phyloP scores from a whole-genome alignment of 2,329 filamentous ascomycete genomes.

The Cercospora brassicicola region DNA sequence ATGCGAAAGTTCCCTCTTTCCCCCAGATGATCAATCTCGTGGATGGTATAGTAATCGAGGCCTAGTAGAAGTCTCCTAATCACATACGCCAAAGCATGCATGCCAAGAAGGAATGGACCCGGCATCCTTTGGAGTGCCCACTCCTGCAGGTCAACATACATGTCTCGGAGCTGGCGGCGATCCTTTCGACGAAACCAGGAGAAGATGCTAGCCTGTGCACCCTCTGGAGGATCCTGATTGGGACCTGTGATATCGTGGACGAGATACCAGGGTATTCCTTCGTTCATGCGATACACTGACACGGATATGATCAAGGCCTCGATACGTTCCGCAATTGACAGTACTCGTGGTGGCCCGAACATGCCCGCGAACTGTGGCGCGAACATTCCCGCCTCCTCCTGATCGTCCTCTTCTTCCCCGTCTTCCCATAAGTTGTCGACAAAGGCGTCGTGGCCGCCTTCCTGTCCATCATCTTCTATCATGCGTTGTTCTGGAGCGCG shows the following conservation, averaged over 20 bases:
- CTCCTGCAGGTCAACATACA: neutral
- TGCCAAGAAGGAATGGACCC: neutral
- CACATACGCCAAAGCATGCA: neutral
- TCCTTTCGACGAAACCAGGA: neutral
- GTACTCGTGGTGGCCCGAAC: neutral
- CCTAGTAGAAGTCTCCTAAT: neutral
- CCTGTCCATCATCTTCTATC: neutral
- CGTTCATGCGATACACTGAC: neutral
- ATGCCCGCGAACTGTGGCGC: neutral
- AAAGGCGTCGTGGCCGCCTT: neutral
- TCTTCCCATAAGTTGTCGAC: neutral
- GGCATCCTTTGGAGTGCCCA: neutral
- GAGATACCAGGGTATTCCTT: neutral
- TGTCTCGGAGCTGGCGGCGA: neutral
- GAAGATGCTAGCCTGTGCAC: neutral
- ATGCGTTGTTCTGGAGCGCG: neutral
- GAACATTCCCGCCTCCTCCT: neutral
- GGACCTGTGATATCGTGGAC: neutral
- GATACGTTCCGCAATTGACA: neutral
- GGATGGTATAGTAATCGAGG: neutral
- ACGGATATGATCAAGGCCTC: neutral
- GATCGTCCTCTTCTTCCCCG: neutral
- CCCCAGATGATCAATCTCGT: neutral
- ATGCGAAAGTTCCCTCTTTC: neutral
- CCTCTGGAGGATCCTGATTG: neutral